phyloP scores from a whole-genome alignment of 768 basidiomycete genomes.

The Serendipita sp. region DNA sequence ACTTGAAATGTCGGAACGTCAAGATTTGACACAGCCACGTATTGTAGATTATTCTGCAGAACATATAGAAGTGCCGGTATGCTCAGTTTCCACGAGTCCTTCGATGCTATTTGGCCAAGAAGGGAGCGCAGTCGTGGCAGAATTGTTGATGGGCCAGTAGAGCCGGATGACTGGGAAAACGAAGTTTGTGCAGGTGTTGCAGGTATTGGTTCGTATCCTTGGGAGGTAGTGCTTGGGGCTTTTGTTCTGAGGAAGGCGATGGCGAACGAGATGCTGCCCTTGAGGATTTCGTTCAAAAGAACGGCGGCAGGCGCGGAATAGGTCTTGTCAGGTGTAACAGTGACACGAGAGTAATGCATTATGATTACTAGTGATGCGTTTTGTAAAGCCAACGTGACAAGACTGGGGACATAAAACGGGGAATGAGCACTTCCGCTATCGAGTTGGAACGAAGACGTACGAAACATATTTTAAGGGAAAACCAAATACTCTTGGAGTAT shows the following conservation, averaged over 20 bases:
- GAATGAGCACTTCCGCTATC: constrained; percentile 6
- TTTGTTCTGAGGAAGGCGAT: constrained; percentile 55
- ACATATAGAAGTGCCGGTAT: constrained; percentile 94
- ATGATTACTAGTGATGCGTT: constrained; percentile 82
- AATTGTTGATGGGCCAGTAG: constrained; percentile 17
- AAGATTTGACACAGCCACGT: constrained; percentile 83
- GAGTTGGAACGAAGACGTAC: constrained; percentile 26
- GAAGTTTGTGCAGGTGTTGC: constrained; percentile 2
- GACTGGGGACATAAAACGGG: constrained; percentile 23
- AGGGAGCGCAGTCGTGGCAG: constrained; percentile 38
- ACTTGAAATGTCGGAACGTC: constrained; percentile 95
- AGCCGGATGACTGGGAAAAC: background rate
- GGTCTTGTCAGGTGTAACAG: constrained; percentile 49
- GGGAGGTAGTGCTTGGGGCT: constrained; percentile 24
- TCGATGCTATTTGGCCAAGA: constrained; percentile 57
- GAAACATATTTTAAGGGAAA: constrained; percentile 67
- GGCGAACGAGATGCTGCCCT: constrained; percentile 69
- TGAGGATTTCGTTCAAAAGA: constrained; percentile 83
- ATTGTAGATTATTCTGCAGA: constrained; percentile 91
- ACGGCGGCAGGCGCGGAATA: constrained; percentile 94
- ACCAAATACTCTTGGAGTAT: constrained; percentile 42
- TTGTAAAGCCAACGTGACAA: constrained; percentile 77
- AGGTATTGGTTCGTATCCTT: constrained; percentile 15
- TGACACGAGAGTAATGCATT: constrained; percentile 91
- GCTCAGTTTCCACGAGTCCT: constrained; percentile 93